Evolutionary conservation across 169 alveolate species (phyloP), one percentile per base, ranked within the genome.

Genomic region (Theileria equi): DNA sequence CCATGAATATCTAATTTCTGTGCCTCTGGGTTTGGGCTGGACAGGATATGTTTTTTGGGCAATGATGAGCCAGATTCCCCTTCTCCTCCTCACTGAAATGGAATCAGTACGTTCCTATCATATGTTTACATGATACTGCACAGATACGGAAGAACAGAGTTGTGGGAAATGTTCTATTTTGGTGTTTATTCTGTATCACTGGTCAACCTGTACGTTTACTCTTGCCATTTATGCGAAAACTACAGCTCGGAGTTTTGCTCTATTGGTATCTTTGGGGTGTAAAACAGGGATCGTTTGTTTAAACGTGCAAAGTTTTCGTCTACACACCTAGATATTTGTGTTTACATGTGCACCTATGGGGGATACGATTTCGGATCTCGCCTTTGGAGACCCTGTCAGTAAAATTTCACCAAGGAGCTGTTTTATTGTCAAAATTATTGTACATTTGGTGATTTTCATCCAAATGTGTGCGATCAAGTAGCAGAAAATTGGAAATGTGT

Each of bases 181-280:
- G 98, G 98, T 80, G 90, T 38, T 69, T 90, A 10, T 95, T 95
- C 81, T 91, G 97, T 63, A 85, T 95, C 67, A 78, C 96, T 7
- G 98, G 98, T 0, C 98, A 95, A 52, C 98, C 98, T 25, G 89
- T 95, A 55, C n/a, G 82, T 53, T 8, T 11, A 5, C 7, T 8
- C 7, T 8, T 2, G 23, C 32, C 23, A 3, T 3, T 44, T 21
- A 44, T 5, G 19, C 23, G 3, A 44, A 44, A 21, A 52, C 21
- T 25, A 28, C 55, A 77, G 86, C 49, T 77, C 49, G 86, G 86
- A 8, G 81, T 77, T 35, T 34, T 77, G 40, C 69, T 77, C 17
- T 77, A 77, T 61, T 77, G 86, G 86, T 77, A 77, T 61, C 86
- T 77, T 65, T 77, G 86, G 86, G 86, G 86, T 17, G 86, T 77